Conservation (phyloP, 2,329 filamentous ascomycete genomes). For the Sporothrix luriei region DNA sequence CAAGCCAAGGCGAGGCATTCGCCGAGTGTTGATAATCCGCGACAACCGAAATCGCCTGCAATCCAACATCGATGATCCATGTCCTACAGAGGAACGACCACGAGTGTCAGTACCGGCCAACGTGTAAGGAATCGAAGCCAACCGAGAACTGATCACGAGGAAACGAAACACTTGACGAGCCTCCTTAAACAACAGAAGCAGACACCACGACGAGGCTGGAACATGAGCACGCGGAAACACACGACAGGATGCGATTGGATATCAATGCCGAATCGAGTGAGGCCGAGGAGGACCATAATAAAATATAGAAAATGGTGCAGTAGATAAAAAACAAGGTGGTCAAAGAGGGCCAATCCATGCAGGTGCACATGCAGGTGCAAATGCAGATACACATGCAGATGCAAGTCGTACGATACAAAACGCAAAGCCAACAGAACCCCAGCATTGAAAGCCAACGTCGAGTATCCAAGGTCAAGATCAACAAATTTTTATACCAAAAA, state of each 20-base stretch:
- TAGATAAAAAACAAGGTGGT: background rate
- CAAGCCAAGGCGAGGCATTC: background rate
- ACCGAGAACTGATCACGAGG: background rate
- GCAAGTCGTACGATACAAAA: background rate
- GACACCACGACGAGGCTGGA: constrained; percentile 17
- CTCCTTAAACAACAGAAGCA: background rate
- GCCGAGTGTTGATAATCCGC: constrained; percentile 1
- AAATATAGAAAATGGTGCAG: background rate
- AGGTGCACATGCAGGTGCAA: constrained; percentile 12
- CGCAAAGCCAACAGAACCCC: background rate
- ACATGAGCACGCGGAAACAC: background rate
- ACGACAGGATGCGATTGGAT: constrained; percentile 11
- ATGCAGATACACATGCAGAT: constrained; percentile 18
- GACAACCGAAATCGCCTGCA: background rate
- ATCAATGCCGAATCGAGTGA: background rate
- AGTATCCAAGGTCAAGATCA: background rate
- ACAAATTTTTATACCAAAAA: background rate
- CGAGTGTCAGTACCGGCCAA: background rate
- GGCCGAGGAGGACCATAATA: constrained; percentile 1
- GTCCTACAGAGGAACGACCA: background rate
- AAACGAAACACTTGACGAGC: background rate
- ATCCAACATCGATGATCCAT: no score
- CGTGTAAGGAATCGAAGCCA: background rate
- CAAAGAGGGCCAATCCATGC: background rate
- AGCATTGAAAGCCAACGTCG: background rate